A percentile compares a stretch with the other conserved stretches of the same genome.
phyloP scores from a whole-genome alignment of 2,329 filamentous ascomycete species.

The Pseudogymnoascus sp. region DNA sequence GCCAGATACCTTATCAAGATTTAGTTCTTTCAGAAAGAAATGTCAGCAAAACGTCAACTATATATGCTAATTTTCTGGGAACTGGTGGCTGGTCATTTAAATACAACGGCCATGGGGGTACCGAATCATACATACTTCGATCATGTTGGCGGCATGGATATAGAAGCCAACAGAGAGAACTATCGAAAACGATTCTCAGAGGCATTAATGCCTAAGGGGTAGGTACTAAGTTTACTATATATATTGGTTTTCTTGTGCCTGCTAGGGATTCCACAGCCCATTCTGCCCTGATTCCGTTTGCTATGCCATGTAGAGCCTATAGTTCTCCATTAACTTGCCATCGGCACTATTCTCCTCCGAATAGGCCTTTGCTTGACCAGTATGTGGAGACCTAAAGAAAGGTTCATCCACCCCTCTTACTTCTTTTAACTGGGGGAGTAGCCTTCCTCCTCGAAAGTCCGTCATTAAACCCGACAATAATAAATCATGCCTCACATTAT shows the following conservation, averaged over 20 bases:
- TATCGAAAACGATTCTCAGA: too few species aligned
- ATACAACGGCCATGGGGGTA: background rate
- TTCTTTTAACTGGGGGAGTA: background rate
- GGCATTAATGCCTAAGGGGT: too few species aligned
- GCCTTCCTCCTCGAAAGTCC: background rate
- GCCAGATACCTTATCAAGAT: background rate
- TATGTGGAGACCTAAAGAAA: background rate
- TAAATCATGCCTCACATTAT: background rate
- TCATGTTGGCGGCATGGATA: too few species aligned
- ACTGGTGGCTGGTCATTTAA: background rate
- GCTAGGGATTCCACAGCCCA: too few species aligned
- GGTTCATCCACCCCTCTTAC: background rate
- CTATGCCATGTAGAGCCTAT: background rate
- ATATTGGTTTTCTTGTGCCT: too few species aligned
- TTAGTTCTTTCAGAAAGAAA: background rate
- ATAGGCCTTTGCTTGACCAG: background rate
- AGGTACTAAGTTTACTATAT: too few species aligned
- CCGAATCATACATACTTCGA: too few species aligned
- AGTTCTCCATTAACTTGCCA: background rate
- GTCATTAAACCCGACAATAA: background rate
- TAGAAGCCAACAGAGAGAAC: too few species aligned
- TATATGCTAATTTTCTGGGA: background rate
- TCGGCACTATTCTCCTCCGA: background rate
- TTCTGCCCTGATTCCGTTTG: background rate
- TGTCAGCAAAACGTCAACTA: background rate